These are phyloP conservation scores for Berberis thunbergii DNA, from an alignment of 164 flowering plant species.

Conservation along the genomic window DNA sequence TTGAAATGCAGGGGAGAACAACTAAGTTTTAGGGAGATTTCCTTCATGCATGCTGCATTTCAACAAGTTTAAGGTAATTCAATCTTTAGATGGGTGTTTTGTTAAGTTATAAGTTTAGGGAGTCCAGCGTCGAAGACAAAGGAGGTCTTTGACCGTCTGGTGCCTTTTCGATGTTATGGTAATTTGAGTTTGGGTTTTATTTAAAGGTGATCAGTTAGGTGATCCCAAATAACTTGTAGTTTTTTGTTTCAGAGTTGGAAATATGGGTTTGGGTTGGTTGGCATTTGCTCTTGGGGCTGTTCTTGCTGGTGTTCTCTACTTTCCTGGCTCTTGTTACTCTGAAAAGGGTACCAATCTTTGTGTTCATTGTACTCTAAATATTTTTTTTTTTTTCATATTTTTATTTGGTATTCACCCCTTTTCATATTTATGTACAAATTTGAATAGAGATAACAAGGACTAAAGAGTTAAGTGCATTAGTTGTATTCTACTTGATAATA, in stretches of 20 bases:
- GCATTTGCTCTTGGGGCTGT: constrained; percentile 2
- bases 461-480: no score
- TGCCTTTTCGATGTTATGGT: background rate
- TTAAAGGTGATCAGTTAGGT: no score
- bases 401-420: no score
- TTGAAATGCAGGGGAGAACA: no score
- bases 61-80: background rate
- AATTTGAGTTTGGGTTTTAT: background rate
- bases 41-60: background rate
- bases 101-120: background rate
- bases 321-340: constrained; percentile 16
- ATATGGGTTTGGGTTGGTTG: constrained; percentile 5
- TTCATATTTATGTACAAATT: no score
- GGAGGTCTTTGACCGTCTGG: background rate
- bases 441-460: no score
- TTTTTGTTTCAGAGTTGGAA: background rate
- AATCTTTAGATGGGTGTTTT: background rate
- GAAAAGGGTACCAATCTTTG: constrained; percentile 10
- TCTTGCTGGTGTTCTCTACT: constrained; percentile 5
- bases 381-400: no score
- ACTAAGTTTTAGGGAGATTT: background rate
- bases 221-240: background rate
- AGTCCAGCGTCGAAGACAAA: background rate
- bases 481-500: no score
- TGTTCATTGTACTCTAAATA: background rate